Evolutionary conservation across 2,329 filamentous ascomycete species (phyloP), one percentile per base, ranked within the genome.

Genomic region (Niveomyces coronatus): DNA sequence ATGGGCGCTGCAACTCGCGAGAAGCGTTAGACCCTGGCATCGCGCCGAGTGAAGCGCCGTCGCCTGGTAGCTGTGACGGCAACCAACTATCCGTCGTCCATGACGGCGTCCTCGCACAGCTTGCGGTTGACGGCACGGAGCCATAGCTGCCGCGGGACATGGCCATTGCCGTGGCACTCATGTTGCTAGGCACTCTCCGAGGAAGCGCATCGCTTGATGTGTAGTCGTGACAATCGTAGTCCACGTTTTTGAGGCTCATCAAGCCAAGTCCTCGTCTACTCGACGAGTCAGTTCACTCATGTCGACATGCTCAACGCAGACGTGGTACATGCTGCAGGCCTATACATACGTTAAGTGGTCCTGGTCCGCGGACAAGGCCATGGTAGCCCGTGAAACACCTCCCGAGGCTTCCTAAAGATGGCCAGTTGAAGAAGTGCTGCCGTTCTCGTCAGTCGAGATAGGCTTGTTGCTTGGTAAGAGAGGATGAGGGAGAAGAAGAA

Each of bases 291-390:
- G 31, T 35, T n/a, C n/a, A n/a, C n/a, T n/a, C n/a, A n/a, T n/a
- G n/a, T n/a, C n/a, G n/a, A n/a, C n/a, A n/a, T n/a, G n/a, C n/a
- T n/a, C n/a, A n/a, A n/a, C 14, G 24, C 18, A 29, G n/a, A 19
- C 14, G 35, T 14, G 26, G 13, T 13, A 26, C 15, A 29, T 19
- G 31, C 37, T n/a, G n/a, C n/a, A n/a, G n/a, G n/a, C n/a, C n/a
- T n/a, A n/a, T n/a, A n/a, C n/a, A 15, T 16, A 39, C 37, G 31
- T 26, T 40, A 40, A 30, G 27, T 40, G 37, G 26, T 40, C 27
- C 31, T 28, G 20, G 27, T 40, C 26, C 14, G 26, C 20, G 16
- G 24, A 4, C 35, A 31, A 19, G 31, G 37, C n/a, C n/a, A n/a
- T n/a, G 31, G 26, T 30, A 31, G 26, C 35, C 37, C 37, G 35